Base-by-base conservation (phyloP, 495 filamentous ascomycete species). In the Talaromyces thailandensis region DNA sequence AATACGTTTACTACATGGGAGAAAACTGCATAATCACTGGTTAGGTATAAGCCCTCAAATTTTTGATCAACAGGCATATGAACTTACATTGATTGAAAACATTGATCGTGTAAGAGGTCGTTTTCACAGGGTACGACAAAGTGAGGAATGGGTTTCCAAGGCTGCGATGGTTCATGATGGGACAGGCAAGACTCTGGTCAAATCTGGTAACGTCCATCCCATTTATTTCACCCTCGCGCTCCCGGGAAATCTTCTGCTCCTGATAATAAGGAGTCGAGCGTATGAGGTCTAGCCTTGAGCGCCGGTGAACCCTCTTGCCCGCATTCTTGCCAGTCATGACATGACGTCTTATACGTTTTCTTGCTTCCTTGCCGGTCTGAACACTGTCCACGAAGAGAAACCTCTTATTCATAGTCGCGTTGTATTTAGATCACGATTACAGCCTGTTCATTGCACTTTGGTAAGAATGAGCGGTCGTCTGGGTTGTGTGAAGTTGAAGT, bases 271-370 rank as follows among this genome's bases (percentile, higher is more conserved):
- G 28, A 57, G 26, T 31, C 5, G 26, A 16, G 2, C 6, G 28
- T 16, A 51, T 52, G 8, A 62, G 31, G 14, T 37, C 35, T n/a
- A 66, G 31, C 56, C 64, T 69, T 56, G 67, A 70, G n/a, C 43
- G 58, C 31, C 68, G 63, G 51, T 66, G 63, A 25, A 69, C 52
- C 51, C 55, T 67, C 56, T 68, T 70, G 28, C 70, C 70, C 23
- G 32, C 43, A 64, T 70, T 72, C 40, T 70, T 68, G 29, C 70
- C 68, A 61, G 64, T 72, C 70, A 70, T 72, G 23, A 70, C 70
- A 67, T 72, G 70, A 23, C 68, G 64, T 21, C 70, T 67, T 26
- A 69, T 69, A 7, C 37, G 60, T 37, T 66, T 67, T 43, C 65
- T 66, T 6, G 68, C 60, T 14, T 37, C 25, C 51, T 57, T 64